These are phyloP conservation scores for Sechiopsis laciniata DNA, from an alignment of 306 rosid species.

Conservation along the genomic window DNA sequence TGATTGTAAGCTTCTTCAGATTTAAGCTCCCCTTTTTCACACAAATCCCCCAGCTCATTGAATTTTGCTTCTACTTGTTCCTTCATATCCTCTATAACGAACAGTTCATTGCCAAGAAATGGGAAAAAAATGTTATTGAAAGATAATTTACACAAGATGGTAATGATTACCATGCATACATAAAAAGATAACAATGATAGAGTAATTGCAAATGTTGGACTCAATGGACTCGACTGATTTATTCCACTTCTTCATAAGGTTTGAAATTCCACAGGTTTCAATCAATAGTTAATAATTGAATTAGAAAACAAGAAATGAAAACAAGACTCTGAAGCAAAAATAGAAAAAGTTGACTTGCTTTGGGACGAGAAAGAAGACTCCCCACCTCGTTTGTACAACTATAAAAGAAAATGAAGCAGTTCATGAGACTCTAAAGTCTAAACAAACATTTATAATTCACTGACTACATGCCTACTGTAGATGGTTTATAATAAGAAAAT, in stretches of 20 bases:
- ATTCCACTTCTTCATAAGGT: neutral
- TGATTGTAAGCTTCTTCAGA: conserved; percentile 73
- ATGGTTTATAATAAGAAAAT: neutral
- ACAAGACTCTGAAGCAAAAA: neutral
- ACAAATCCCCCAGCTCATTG: conserved; percentile 80
- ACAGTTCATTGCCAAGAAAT: neutral
- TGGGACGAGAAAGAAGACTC: neutral
- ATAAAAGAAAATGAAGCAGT: neutral
- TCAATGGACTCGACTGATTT: neutral
- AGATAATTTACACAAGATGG: conserved; percentile 4
- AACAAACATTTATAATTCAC: neutral
- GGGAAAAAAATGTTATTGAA: neutral
- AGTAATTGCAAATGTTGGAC: conserved; percentile 14
- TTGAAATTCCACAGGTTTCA: neutral
- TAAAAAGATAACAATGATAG: neutral
- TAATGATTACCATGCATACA: neutral
- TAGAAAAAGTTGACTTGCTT: neutral
- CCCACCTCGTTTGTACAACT: neutral
- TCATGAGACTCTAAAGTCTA: neutral
- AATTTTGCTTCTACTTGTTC: conserved; percentile 63
- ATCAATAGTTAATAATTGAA: neutral
- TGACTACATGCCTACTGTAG: neutral
- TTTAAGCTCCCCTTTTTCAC: conserved; percentile 92
- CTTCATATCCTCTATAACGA: conserved; percentile 55
- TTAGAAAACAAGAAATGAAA: neutral